Conservation (phyloP, 2,329 filamentous ascomycete genomes). For the Bipolaris sorokiniana region DNA sequence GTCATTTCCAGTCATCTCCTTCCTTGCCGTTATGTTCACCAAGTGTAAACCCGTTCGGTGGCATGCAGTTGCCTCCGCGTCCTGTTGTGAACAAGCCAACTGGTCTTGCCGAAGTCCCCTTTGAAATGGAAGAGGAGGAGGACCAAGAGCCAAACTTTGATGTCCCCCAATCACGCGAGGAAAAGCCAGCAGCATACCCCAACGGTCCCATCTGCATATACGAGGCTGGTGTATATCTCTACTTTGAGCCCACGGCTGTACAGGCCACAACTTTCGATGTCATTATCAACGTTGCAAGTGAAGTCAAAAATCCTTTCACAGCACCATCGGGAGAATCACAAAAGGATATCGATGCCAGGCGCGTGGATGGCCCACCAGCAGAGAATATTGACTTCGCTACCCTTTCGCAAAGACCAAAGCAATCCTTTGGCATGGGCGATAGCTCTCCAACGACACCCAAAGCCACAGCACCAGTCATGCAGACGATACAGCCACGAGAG, state of each 20-base stretch:
- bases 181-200: constrained; percentile 81
- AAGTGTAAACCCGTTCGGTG: constrained; percentile 55
- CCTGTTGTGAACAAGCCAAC: constrained; percentile 41
- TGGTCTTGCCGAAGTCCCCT: constrained; percentile 63
- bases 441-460: constrained; percentile 59
- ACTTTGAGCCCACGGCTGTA: constrained; percentile 78
- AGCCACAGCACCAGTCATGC: constrained; percentile 55
- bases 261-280: constrained; percentile 81
- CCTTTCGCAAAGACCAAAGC: constrained; percentile 36
- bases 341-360: constrained; percentile 46
- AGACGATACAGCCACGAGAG: constrained; percentile 36
- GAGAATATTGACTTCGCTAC: constrained; percentile 46
- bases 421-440: constrained; percentile 36
- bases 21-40: constrained; percentile 63
- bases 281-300: constrained; percentile 82
- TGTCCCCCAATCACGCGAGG: constrained; percentile 64
- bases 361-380: constrained; percentile 44
- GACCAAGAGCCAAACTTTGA: constrained; percentile 60
- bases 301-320: constrained; percentile 77
- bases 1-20: constrained; percentile 68
- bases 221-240: constrained; percentile 76
- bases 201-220: constrained; percentile 84
- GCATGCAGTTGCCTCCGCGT: constrained; percentile 58
- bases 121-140: constrained; percentile 75
- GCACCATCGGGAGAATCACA: constrained; percentile 35